phyloP scores from a whole-genome alignment of 1,284 basidiomycete species.

The Heterobasidion parviporum region DNA sequence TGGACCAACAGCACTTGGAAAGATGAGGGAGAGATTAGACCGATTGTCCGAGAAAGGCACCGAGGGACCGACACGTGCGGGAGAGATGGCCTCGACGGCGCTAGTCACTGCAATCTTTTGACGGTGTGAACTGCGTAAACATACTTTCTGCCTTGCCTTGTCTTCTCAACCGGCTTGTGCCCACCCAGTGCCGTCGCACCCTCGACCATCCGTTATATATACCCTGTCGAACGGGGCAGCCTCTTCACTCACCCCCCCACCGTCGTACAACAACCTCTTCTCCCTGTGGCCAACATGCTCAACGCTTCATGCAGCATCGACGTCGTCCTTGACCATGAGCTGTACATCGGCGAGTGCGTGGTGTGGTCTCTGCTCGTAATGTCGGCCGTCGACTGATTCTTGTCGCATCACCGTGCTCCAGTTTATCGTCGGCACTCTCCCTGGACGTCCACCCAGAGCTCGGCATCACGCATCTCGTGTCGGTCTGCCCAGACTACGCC shows the following conservation, averaged over 20 bases:
- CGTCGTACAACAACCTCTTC: neutral
- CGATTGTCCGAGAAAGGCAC: neutral
- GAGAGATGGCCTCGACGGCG: neutral
- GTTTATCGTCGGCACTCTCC: conserved; percentile 40
- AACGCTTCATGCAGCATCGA: conserved; percentile 11
- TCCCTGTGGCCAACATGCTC: conserved; percentile 3
- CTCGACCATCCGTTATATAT: neutral
- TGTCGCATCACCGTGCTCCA: neutral
- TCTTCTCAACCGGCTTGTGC: neutral
- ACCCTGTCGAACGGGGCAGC: neutral
- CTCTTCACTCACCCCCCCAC: neutral
- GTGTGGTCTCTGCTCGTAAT: neutral
- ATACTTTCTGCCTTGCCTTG: too few relatives aligned
- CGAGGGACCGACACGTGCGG: neutral
- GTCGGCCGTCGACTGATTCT: neutral
- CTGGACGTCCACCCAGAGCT: conserved; percentile 27
- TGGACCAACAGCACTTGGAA: neutral
- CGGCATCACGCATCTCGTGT: conserved; percentile 50
- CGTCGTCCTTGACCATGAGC: conserved; percentile 33
- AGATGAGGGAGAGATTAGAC: neutral
- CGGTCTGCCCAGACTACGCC: conserved; percentile 49
- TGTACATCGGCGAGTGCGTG: conserved; percentile 49
- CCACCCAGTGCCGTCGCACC: neutral
- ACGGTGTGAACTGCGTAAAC: too few relatives aligned
- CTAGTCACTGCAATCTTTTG: neutral